These are phyloP conservation scores for Haplosporangium sp. DNA, from an alignment of 371 early-diverging fungal species.

Conservation along the genomic window DNA sequence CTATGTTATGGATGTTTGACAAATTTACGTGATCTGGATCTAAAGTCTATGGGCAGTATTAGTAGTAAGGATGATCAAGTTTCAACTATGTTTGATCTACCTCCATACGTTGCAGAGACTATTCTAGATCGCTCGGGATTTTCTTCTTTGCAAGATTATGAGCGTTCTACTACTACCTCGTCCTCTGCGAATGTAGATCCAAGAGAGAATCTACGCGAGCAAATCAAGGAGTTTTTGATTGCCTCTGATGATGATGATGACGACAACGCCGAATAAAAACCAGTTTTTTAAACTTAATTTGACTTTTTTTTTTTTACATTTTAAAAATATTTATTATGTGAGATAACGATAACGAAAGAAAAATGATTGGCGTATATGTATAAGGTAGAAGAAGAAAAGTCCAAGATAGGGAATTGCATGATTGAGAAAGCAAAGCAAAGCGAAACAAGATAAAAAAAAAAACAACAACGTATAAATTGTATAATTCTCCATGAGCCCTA, in stretches of 20 bases:
- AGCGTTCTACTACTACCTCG: slow-evolving; percentile 27
- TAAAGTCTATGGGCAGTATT: slow-evolving; percentile 27
- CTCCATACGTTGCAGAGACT: slow-evolving; percentile 43
- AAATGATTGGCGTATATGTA: background rate
- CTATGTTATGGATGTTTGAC: slow-evolving; percentile 75
- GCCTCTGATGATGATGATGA: slow-evolving; percentile 56
- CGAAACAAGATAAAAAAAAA: slow-evolving; percentile 10
- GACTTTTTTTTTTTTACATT: background rate
- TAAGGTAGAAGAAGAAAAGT: background rate
- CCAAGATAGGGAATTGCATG: background rate
- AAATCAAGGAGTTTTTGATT: slow-evolving; percentile 69
- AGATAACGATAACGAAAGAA: slow-evolving; percentile 11
- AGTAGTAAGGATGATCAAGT: slow-evolving; percentile 6
- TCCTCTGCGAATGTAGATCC: slow-evolving; percentile 46
- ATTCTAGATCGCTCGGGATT: slow-evolving; percentile 29
- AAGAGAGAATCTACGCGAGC: slow-evolving; percentile 59
- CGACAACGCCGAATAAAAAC: background rate
- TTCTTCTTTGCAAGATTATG: slow-evolving; percentile 21
- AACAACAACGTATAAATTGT: background rate
- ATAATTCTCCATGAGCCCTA: background rate
- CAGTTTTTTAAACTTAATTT: no score
- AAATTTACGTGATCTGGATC: slow-evolving; percentile 62
- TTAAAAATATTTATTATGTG: background rate
- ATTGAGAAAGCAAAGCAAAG: background rate
- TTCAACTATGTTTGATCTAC: slow-evolving; percentile 29